phyloP scores from a whole-genome alignment of 257 asterid genomes.

The Penstemon barbatus region DNA sequence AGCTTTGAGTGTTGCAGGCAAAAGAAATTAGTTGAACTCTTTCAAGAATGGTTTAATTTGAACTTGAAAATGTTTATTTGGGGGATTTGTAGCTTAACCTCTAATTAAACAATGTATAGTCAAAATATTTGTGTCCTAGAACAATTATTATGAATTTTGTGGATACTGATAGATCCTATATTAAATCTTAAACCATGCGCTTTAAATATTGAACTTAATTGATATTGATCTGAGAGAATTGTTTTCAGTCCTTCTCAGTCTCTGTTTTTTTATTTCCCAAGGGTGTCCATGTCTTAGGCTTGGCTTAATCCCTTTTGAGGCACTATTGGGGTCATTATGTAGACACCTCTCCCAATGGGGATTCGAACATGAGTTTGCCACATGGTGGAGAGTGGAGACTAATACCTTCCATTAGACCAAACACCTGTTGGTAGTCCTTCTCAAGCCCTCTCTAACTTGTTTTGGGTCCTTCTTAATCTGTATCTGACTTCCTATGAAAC shows the following conservation, averaged over 20 bases:
- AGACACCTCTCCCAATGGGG: too few relatives aligned
- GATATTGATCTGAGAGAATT: slow-evolving; percentile 3
- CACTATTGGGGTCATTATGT: too few relatives aligned
- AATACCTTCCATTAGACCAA: too few relatives aligned
- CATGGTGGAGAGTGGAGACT: too few relatives aligned
- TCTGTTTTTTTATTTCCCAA: not conserved
- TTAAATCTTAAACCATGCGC: too few relatives aligned
- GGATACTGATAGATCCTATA: not conserved
- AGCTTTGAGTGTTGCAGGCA: not conserved
- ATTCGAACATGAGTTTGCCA: too few relatives aligned
- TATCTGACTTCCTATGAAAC: too few relatives aligned
- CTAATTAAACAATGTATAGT: not conserved
- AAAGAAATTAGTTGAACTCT: slow-evolving; percentile 14
- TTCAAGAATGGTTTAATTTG: slow-evolving; percentile 15
- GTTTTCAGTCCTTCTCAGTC: not conserved
- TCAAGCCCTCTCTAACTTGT: too few relatives aligned
- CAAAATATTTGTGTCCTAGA: not conserved
- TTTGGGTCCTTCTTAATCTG: too few relatives aligned
- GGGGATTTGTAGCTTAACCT: slow-evolving; percentile 5
- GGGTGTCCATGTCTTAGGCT: too few relatives aligned
- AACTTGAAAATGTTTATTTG: not conserved
- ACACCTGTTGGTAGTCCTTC: too few relatives aligned
- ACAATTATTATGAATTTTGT: slow-evolving; percentile 8
- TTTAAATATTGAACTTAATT: not conserved
- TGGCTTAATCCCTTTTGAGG: too few relatives aligned